Evolutionary conservation across 441 rosid genomes (phyloP), one percentile per base, ranked within the genome.

Genomic region (Populus hybrid): DNA sequence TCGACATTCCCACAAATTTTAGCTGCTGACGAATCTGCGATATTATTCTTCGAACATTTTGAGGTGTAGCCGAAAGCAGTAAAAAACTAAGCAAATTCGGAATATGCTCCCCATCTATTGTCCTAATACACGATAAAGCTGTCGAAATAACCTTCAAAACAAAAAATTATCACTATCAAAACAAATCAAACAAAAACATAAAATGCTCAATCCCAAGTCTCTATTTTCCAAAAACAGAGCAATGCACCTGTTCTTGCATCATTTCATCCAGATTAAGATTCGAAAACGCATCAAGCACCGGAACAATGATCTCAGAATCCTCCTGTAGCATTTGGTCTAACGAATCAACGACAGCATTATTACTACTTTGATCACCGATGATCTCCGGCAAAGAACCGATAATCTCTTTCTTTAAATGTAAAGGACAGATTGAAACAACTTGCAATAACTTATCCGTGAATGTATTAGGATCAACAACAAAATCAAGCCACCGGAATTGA

Each of bases 311-410:
- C 67, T 87, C 79, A 12, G 93, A 89, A 87, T 94, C 97, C 79
- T 94, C 98, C 69, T 79, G 90, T 54, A 94, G 93, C 95, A 92
- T 84, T 76, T 89, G 86, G 75, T 89, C 93, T 6, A 94, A 88
- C 73, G 92, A 90, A 83, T 90, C 90, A 71, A 94, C 83, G 69
- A 94, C 89, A 70, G 78, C 73, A 65, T 77, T 86, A 74, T 82
- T 84, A 79, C 83, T 84, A 78, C 83, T 89, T 35, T 87, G 91
- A 84, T 89, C 95, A 23, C 93, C 96, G 10, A 94, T 86, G 76
- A 94, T 92, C 89, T 94, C 97, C 3, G 98, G 97, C 84, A 94
- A 86, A 0, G 98, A 94, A 65, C 98, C 98, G 67, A 92, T 89
- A 20, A 94, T 90, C 88, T 94, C 98, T 69, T 88, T 90, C 88